A percentile compares a stretch with the other conserved stretches of the same genome.
Evolutionary conservation across 805 yeast genomes (phyloP).

Genomic region (Saccharomycopsis guyanensis): DNA sequence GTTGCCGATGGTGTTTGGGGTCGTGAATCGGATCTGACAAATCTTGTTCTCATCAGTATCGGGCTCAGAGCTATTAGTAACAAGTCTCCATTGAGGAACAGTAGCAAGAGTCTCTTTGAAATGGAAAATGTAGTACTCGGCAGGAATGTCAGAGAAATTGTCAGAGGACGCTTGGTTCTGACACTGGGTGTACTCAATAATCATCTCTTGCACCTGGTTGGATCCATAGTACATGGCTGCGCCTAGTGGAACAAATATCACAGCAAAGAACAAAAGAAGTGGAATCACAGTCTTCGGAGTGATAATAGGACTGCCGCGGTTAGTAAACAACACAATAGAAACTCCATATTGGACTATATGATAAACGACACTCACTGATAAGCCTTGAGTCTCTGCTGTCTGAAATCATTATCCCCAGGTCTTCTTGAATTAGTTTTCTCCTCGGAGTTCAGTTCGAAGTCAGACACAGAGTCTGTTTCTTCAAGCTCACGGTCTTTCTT

Average conservation of each 20-base stretch:
- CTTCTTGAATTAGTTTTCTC: constrained; percentile 13
- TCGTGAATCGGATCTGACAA: constrained; percentile 64
- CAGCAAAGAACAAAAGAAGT: constrained; percentile 60
- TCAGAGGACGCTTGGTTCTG: constrained; percentile 38
- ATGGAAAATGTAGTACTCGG: constrained; percentile 49
- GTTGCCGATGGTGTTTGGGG: constrained; percentile 62
- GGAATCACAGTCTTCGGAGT: constrained; percentile 92
- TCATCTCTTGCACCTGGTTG: constrained; percentile 66
- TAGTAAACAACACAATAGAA: not conserved
- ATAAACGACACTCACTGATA: too few species aligned
- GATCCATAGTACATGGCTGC: constrained; percentile 75
- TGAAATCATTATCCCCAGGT: constrained; percentile 50
- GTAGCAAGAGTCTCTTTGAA: constrained; percentile 39
- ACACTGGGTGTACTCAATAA: constrained; percentile 73
- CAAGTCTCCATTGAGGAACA: constrained; percentile 59
- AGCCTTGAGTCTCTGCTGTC: constrained; percentile 59
- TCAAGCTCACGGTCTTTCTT: not conserved
- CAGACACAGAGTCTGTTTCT: constrained; percentile 11
- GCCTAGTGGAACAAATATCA: constrained; percentile 86
- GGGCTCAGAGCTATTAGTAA: constrained; percentile 33
- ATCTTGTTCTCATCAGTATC: constrained; percentile 34
- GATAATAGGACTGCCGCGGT: constrained; percentile 62
- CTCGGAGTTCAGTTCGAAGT: constrained; percentile 28
- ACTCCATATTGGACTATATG: not conserved
- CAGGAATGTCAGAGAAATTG: constrained; percentile 46